Conservation (phyloP, 2,329 filamentous ascomycete species). For the Pseudogymnoascus verrucosus region DNA sequence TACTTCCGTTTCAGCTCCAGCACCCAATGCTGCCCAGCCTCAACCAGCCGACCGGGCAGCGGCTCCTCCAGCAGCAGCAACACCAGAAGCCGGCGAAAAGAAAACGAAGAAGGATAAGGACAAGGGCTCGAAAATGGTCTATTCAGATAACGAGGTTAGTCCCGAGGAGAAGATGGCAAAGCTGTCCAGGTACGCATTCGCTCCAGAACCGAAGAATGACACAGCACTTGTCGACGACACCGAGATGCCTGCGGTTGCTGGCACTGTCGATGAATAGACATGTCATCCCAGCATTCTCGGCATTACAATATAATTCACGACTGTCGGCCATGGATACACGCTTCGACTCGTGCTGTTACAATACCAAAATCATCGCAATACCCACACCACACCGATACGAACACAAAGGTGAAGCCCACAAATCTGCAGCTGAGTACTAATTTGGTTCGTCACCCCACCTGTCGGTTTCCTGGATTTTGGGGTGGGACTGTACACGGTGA, state of each 20-base stretch:
- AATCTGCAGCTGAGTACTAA: conserved; percentile 8
- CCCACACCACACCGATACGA: neutral
- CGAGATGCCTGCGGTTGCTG: conserved; percentile 19
- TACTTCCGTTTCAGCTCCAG: conserved; percentile 34
- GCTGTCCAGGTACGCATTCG: conserved; percentile 67
- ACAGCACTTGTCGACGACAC: conserved; percentile 23
- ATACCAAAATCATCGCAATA: neutral
- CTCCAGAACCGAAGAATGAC: conserved; percentile 35
- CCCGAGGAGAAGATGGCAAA: conserved; percentile 85
- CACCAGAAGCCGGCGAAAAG: conserved; percentile 41
- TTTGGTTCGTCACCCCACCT: conserved; percentile 9
- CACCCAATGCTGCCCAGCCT: conserved; percentile 23
- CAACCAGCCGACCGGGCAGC: conserved; percentile 38
- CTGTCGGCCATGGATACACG: neutral
- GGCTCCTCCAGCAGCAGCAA: conserved; percentile 29
- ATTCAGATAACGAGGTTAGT: conserved; percentile 70
- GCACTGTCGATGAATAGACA: conserved; percentile 16
- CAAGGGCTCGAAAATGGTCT: conserved; percentile 67
- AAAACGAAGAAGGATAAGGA: conserved; percentile 62
- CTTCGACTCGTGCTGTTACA: neutral
- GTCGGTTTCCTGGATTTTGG: conserved; percentile 6
- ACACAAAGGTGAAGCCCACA: neutral
- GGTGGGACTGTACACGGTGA: neutral
- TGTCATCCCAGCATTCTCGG: neutral
- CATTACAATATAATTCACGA: neutral